Conservation (phyloP, 306 rosid species). For the Cucurbita ficifolia region DNA sequence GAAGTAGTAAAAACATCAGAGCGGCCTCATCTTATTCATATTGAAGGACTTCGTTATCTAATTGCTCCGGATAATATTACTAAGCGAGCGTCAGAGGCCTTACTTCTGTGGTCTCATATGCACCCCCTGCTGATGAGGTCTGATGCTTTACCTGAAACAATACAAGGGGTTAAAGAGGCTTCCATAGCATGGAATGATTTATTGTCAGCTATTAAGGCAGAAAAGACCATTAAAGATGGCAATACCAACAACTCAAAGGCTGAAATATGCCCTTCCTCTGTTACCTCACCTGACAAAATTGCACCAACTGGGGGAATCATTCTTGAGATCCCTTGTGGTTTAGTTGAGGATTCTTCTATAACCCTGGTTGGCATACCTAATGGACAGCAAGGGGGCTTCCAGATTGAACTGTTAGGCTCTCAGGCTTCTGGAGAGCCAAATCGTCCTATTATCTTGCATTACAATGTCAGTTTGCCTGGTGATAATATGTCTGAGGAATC, state of each 20-base stretch:
- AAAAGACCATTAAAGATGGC: conserved; percentile 30
- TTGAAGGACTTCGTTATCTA: conserved; percentile 50
- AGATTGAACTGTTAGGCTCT: conserved; percentile 53
- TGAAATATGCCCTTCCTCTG: conserved; percentile 52
- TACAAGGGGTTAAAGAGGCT: conserved; percentile 85
- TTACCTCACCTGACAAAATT: conserved; percentile 20
- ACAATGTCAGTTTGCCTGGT: conserved; percentile 59
- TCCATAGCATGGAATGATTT: conserved; percentile 69
- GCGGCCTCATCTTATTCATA: conserved; percentile 33
- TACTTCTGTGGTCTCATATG: conserved; percentile 61
- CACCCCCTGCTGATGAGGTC: conserved; percentile 49
- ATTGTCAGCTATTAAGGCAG: conserved; percentile 24
- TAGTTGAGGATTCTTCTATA: conserved; percentile 69
- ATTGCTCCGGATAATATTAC: conserved; percentile 27
- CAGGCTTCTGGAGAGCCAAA: conserved; percentile 33
- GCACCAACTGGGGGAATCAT: conserved; percentile 22
- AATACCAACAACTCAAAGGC: conserved; percentile 17
- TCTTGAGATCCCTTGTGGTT: conserved; percentile 78
- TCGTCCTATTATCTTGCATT: conserved; percentile 59
- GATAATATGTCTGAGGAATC: conserved; percentile 70
- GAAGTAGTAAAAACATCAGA: conserved; percentile 14
- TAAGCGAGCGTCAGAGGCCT: conserved; percentile 24
- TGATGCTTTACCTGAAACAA: conserved; percentile 66
- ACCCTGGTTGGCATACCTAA: conserved; percentile 71
- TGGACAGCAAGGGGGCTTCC: conserved; percentile 47